Percentiles rank a stretch among this genome's conserved stretches.
These are phyloP conservation scores for Globisporangium alternatum DNA, from an alignment of 352 stramenopile species.

Conservation along the genomic window DNA sequence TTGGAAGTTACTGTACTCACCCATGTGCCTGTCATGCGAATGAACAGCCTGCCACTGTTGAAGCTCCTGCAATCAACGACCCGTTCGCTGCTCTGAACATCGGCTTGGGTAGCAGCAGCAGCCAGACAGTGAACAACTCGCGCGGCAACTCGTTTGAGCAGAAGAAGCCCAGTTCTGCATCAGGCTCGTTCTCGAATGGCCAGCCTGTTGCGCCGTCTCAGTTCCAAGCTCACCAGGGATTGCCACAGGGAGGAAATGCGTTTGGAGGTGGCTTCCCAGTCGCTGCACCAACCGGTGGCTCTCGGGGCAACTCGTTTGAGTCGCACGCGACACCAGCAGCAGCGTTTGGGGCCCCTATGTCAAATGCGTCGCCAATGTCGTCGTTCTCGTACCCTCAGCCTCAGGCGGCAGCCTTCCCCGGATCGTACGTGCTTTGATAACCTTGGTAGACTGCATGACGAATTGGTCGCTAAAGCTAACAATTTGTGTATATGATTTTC, in stretches of 20 bases:
- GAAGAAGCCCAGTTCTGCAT: conserved; percentile 17
- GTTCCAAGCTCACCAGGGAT: conserved; percentile 15
- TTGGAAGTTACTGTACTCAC: conserved; percentile 1
- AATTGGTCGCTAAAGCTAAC: neutral
- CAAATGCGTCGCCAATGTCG: conserved; percentile 12
- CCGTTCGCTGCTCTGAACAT: conserved; percentile 74
- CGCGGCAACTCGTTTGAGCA: conserved; percentile 33
- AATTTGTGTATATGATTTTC: neutral
- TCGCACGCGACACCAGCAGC: conserved; percentile 14
- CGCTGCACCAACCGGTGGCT: conserved; percentile 13
- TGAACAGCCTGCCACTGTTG: conserved; percentile 15
- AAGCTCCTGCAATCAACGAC: conserved; percentile 52
- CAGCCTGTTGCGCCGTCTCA: neutral
- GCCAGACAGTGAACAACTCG: conserved; percentile 23
- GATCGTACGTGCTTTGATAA: conserved; percentile 6
- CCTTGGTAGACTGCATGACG: too few species aligned
- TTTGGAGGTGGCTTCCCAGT: conserved; percentile 18
- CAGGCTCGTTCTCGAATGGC: conserved; percentile 13
- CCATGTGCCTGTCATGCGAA: neutral
- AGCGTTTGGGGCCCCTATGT: conserved; percentile 15
- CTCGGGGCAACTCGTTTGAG: conserved; percentile 43
- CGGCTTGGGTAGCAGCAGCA: conserved; percentile 31
- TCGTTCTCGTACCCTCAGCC: conserved; percentile 16
- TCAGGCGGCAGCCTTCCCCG: conserved; percentile 9
- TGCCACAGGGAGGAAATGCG: conserved; percentile 6